Evolutionary conservation across 768 basidiomycete genomes (phyloP).

Genomic region (Lentinus tigrinus): DNA sequence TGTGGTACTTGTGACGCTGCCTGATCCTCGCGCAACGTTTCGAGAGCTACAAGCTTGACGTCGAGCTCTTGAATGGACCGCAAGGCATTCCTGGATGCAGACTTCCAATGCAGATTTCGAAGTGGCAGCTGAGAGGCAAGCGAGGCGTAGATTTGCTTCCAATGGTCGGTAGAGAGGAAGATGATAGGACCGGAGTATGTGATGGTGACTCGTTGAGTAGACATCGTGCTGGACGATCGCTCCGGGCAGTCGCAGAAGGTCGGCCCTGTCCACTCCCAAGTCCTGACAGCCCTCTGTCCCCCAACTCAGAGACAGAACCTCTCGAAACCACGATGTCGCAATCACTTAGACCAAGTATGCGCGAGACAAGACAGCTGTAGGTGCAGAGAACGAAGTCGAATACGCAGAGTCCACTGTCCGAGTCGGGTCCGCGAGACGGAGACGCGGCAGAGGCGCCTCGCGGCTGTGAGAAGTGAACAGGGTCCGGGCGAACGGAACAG

Average conservation of each 20-base stretch:
- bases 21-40: constrained; percentile 68
- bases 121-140: constrained; percentile 77
- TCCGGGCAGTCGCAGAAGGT: neutral
- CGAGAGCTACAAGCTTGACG: constrained; percentile 68
- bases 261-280: neutral
- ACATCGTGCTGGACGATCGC: constrained; percentile 21
- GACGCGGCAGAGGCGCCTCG: too few relatives aligned
- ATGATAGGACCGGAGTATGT: constrained; percentile 65
- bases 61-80: constrained; percentile 90
- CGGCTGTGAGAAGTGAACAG: too few relatives aligned
- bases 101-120: constrained; percentile 92
- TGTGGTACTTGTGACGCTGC: constrained; percentile 67
- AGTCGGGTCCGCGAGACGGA: too few relatives aligned
- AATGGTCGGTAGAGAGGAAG: constrained; percentile 69
- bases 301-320: too few relatives aligned
- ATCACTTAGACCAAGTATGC: too few relatives aligned
- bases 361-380: too few relatives aligned
- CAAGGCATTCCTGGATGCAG: constrained; percentile 63
- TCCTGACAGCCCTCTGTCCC: neutral
- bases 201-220: constrained; percentile 56
- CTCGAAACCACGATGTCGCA: too few relatives aligned
- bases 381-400: too few relatives aligned
- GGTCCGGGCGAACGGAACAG: neutral
- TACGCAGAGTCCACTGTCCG: too few relatives aligned
- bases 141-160: constrained; percentile 66